These are phyloP conservation scores for Myrica gale DNA, from an alignment of 306 rosid species.

Conservation along the genomic window DNA sequence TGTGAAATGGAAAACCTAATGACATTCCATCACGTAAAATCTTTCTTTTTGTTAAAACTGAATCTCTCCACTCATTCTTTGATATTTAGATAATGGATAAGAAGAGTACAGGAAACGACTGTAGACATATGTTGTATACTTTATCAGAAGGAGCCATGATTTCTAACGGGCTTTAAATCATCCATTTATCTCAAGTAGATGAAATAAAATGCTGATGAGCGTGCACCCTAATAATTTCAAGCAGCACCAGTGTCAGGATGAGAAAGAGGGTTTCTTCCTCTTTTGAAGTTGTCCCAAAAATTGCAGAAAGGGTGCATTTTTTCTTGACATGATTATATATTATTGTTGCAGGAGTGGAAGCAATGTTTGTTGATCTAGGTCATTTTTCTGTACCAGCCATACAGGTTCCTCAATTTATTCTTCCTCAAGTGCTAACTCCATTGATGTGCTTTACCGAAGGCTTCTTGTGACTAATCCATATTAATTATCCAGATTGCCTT, in stretches of 20 bases:
- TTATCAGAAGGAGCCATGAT: not conserved
- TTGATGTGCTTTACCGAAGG: conserved; percentile 8
- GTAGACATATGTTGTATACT: not conserved
- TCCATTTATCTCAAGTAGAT: too few relatives aligned
- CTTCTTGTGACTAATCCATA: conserved; percentile 8
- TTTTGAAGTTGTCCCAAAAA: not conserved
- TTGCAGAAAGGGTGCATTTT: not conserved
- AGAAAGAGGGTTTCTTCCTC: not conserved
- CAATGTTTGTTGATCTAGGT: conserved; percentile 98
- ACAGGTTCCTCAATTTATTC: conserved; percentile 56
- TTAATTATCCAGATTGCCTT: conserved; percentile 69
- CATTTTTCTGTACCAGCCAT: conserved; percentile 83
- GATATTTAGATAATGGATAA: not conserved
- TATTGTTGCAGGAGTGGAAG: conserved; percentile 75
- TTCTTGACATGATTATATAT: not conserved
- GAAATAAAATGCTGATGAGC: too few relatives aligned
- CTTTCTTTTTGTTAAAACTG: not conserved
- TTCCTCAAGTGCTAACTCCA: conserved; percentile 11
- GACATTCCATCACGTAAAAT: conserved; percentile 3
- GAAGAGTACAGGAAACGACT: not conserved
- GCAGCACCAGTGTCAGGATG: not conserved
- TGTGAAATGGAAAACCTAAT: conserved; percentile 16
- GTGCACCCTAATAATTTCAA: too few relatives aligned
- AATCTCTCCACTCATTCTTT: not conserved
- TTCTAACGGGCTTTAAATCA: not conserved